A percentile compares a stretch with the other conserved stretches of the same genome.
Evolutionary conservation across 2,329 filamentous ascomycete genomes (phyloP).

Genomic region (Aspergillus bombycis): DNA sequence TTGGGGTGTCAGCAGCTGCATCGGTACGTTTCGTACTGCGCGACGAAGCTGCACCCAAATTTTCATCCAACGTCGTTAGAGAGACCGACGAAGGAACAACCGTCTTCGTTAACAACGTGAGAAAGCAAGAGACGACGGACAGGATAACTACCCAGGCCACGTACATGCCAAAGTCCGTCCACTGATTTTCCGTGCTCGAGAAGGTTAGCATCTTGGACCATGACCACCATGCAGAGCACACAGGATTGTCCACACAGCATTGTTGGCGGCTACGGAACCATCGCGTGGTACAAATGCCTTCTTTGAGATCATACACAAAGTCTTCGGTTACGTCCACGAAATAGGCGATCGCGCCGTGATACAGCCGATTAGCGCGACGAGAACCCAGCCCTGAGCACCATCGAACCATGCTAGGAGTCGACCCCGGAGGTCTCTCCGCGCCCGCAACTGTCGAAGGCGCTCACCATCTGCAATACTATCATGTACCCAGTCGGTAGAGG

Average conservation of each 20-base stretch:
- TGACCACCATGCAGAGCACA: conserved; percentile 63
- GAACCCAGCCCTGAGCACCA: conserved; percentile 88
- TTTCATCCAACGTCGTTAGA: conserved; percentile 87
- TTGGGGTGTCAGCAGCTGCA: conserved; percentile 46
- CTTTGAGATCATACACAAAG: conserved; percentile 85
- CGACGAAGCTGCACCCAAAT: conserved; percentile 70
- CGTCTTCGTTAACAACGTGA: conserved; percentile 90
- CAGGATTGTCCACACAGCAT: conserved; percentile 61
- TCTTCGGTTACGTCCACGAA: conserved; percentile 85
- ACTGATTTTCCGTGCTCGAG: conserved; percentile 51
- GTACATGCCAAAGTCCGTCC: conserved; percentile 79
- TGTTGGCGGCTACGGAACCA: conserved; percentile 76
- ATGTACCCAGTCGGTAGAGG: conserved; percentile 96
- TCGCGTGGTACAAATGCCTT: conserved; percentile 74
- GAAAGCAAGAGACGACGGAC: conserved; percentile 70
- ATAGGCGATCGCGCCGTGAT: conserved; percentile 85
- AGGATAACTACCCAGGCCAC: conserved; percentile 71
- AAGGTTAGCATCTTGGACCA: conserved; percentile 68
- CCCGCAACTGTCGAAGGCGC: conserved; percentile 79
- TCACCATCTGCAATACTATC: conserved; percentile 95
- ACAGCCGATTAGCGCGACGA: conserved; percentile 87
- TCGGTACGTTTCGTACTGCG: conserved; percentile 51
- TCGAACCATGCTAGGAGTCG: conserved; percentile 77
- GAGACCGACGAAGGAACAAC: conserved; percentile 87
- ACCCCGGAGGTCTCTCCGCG: conserved; percentile 82